Evolutionary conservation across 345 rosid genomes (phyloP), one percentile per base, ranked within the genome.

Genomic region (Trapa incisa): DNA sequence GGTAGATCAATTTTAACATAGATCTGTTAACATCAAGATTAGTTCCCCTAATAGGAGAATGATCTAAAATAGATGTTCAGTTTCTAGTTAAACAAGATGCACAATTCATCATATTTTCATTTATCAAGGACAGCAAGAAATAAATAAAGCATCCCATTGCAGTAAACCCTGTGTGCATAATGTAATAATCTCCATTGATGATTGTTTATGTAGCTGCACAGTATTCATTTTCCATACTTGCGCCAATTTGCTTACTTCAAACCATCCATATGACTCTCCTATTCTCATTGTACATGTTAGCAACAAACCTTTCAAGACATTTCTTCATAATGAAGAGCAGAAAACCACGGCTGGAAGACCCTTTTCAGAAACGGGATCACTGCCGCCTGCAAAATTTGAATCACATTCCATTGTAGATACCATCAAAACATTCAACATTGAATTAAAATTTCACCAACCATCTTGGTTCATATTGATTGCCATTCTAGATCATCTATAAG

Each of bases 11-110:
- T 29, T 8, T 69, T 9, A 37, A 50, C 47, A 53, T 66, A 15
- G 9, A 43, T 39, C 36, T 14, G 36, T 62, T 5, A 6, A 29
- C 9, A 64, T 41, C 29, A 22, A 65, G 14, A 65, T 64, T 65
- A 42, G 67, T 22, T 41, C 45, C 45, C 36, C 68, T 54, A 47
- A 22, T 64, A 71, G 57, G 45, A 68, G 68, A 37, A 64, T 14
- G 45, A 35, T 50, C 53, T 37, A 57, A 56, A 14, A 66, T 32
- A 47, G 11, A 47, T 36, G 45, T 67, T 37, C 2, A 32, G 33
- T 37, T 15, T 22, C 15, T 0, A 35, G 69, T 50, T 33, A 37
- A 67, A 47, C 10, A 67, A 37, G 69, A 53, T 47, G 38, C 70
- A 53, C 1, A 11, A 47, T 66, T 36, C 58, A 66, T 33, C 45